Conservation (phyloP, 345 rosid genomes). For the Eucalyptus sideroxylon region DNA sequence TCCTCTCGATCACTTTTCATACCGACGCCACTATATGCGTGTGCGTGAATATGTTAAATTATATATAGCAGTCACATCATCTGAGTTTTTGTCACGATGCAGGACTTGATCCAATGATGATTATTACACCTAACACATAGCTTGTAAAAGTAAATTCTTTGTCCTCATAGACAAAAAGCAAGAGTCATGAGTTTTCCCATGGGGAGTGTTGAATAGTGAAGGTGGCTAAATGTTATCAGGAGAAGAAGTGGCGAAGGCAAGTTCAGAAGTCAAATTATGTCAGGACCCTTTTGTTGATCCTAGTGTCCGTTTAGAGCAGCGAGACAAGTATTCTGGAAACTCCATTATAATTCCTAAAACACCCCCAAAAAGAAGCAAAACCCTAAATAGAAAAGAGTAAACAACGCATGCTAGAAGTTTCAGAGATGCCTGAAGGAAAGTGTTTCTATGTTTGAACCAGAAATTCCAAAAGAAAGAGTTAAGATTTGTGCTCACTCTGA, state of each 20-base stretch:
- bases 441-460: background rate
- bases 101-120: background rate
- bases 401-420: background rate
- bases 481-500: background rate
- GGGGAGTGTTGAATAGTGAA: background rate
- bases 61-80: background rate
- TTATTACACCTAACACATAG: background rate
- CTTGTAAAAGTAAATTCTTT: background rate
- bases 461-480: background rate
- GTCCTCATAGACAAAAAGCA: background rate
- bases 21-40: no score
- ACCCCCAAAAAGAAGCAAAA: background rate
- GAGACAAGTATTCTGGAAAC: background rate
- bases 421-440: background rate
- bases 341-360: background rate
- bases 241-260: background rate
- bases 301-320: background rate
- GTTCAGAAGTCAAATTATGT: background rate
- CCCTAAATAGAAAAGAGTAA: background rate
- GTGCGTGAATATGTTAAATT: background rate
- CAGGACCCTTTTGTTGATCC: background rate
- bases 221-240: background rate
- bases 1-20: background rate
- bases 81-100: background rate
- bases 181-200: background rate